Evolutionary conservation across 139 green algal genomes (phyloP), one percentile per base, ranked within the genome.

Genomic region (Dunaliella sp.): DNA sequence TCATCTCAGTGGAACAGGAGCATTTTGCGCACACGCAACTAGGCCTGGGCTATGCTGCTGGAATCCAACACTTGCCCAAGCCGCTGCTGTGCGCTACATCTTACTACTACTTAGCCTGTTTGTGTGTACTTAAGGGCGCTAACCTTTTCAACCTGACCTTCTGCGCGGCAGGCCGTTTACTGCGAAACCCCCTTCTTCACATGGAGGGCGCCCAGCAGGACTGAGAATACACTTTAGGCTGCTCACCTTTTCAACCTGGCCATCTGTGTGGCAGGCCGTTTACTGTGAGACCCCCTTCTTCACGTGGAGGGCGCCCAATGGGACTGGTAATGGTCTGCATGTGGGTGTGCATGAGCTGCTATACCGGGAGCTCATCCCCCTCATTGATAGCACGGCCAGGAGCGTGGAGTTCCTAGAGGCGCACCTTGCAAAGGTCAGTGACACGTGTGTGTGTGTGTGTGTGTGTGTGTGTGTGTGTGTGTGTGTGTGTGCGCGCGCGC

Each of bases 251-350:
- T n/a, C n/a, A n/a, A n/a, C n/a, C n/a, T n/a, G n/a, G n/a, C n/a
- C n/a, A n/a, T n/a, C n/a, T n/a, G n/a, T n/a, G n/a, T n/a, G n/a
- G 48, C 48, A 65, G 48, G 86, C 31, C 2, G 28, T 48, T 1
- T 86, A 33, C 36, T 77, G 36, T 86, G 88, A 83, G 65, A 82
- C 77, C 0, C 89, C 89, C 16, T 92, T 90, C 81, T 92, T 92
- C 79, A 92, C 89, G 16, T 92, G 89, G 89, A 83, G 86, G 38
- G 81, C 89, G 1, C 83, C 89, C 77, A 88, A 87, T 83, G 89
- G 89, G 38, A 79, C 75, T 73, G 89, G 78, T 1, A 65, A 65
- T 65, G 48, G 48, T 7, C 48, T 92, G 82, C 89, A 92, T 80
- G 89, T 92, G 74, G 86, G 86, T 25, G 57, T 92, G 48, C 48